Evolutionary conservation across 495 filamentous ascomycete species (phyloP).

Genomic region (Gamarada debralockiae): DNA sequence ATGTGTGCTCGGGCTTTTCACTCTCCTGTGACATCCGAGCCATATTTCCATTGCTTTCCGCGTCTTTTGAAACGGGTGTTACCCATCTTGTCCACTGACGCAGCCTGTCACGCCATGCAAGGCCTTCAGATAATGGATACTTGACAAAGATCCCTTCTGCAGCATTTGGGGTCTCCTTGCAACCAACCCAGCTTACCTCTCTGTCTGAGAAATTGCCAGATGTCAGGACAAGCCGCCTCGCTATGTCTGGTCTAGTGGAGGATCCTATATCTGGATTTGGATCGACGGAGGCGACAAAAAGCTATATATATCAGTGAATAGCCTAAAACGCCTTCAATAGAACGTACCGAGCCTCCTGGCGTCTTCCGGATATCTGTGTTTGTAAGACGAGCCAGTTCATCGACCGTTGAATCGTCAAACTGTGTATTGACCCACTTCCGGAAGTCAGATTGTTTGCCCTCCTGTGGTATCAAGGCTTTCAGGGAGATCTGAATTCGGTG

Average conservation of each 20-base stretch:
- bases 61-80: constrained; percentile 3
- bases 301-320: constrained; percentile 6
- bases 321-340: not conserved
- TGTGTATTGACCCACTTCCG: not conserved
- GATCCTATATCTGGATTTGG: not conserved
- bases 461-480: constrained; percentile 13
- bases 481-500: constrained; percentile 3
- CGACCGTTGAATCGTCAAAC: constrained; percentile 23
- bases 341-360: not conserved
- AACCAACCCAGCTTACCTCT: not conserved
- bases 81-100: constrained; percentile 37
- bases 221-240: constrained; percentile 39
- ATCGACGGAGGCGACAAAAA: constrained; percentile 2
- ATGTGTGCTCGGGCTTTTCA: not conserved
- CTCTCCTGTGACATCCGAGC: not conserved
- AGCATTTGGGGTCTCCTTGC: not conserved
- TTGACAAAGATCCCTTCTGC: constrained; percentile 5
- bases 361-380: constrained; percentile 30
- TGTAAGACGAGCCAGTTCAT: constrained; percentile 39
- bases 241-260: constrained; percentile 27
- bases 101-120: constrained; percentile 41
- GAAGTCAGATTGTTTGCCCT: constrained; percentile 2
- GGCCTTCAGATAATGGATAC: constrained; percentile 11
- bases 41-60: not conserved
- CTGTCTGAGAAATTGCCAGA: constrained; percentile 25